Base-by-base conservation (phyloP, 495 filamentous ascomycete species). In the Trypethelium eluteriae region DNA sequence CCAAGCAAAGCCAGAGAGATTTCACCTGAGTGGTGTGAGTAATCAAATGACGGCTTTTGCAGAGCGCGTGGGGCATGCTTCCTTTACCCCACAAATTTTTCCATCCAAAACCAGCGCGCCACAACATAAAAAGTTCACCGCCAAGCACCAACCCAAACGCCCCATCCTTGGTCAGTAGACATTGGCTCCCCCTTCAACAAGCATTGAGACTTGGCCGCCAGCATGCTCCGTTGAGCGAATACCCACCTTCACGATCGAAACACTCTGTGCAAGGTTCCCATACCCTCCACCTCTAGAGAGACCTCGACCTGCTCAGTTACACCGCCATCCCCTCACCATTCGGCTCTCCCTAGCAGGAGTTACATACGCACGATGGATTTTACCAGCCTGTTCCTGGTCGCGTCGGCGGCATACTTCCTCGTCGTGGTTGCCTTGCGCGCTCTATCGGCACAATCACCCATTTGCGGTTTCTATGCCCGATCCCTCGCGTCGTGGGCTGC, bases 401-500 rank as follows among this genome's bases (percentile, higher is more conserved):
- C 36, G 11, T 59, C 18, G 7, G 14, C 53, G 53, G 53, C 18
- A 3, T 59, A 35, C 14, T 34, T 36, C 53, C 3, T 59, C 18
- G 14, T 59, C 18, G 53, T 59, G 25, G 11, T 59, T 14, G 14
- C 18, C 32, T 14, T 59, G 14, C 36, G 36, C 32, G 53, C 53
- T 3, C 53, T 59, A 0, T 59, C 53, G 7, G 32, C 18, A 34
- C n/a, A 36, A 11, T 3, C 14, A 34, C 66, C 50, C 46, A 49
- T 62, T 34, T 69, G 66, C 66, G 57, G 47, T 35, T 96, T 92
- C 77, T 81, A 82, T 67, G 90, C 87, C 65, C 89, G 91, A 68
- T 78, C 84, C 57, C 76, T 96, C 63, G 87, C 89, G 44, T 83
- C 86, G 41, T 92, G 92, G 75, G 75, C 87, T 69, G 82, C 83